Percentiles rank a stretch among this genome's conserved stretches.
These are phyloP conservation scores for Alternaria triticimaculans DNA, from an alignment of 2,329 filamentous ascomycete species.

Conservation along the genomic window DNA sequence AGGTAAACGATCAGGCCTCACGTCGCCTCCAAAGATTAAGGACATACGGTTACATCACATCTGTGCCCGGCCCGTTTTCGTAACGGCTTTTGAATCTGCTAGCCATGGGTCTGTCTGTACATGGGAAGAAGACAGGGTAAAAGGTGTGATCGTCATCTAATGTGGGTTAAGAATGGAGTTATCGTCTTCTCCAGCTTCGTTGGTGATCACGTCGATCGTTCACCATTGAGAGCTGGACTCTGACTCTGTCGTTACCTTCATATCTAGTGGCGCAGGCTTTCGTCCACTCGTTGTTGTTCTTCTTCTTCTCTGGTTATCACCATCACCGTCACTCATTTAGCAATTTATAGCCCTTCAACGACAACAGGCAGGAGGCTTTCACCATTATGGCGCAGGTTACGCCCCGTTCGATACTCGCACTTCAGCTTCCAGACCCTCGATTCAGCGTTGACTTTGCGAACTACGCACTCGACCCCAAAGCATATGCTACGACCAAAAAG, in stretches of 20 bases:
- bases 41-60: conserved; percentile 1
- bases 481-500: conserved; percentile 8
- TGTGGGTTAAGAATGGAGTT: conserved; percentile 2
- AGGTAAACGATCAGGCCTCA: background rate
- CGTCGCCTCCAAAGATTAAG: conserved; percentile 4
- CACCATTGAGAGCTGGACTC: conserved; percentile 10
- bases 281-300: background rate
- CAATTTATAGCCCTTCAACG: background rate
- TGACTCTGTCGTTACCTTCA: conserved; percentile 3
- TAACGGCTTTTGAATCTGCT: conserved; percentile 11
- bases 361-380: background rate
- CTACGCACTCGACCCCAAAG: conserved; percentile 13
- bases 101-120: conserved; percentile 4
- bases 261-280: conserved; percentile 7
- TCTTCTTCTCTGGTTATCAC: background rate
- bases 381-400: conserved; percentile 22
- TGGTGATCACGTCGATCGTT: background rate
- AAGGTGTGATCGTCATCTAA: background rate
- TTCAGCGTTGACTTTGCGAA: conserved; percentile 31
- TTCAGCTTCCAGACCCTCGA: conserved; percentile 31
- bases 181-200: conserved; percentile 4
- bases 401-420: conserved; percentile 22
- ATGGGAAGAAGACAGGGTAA: background rate
- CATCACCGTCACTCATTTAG: background rate
- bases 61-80: background rate